Percentiles rank a stretch among this genome's conserved stretches.
Conservation (phyloP, 1,139 yeast species). For the Blastobotrys proliferans region DNA sequence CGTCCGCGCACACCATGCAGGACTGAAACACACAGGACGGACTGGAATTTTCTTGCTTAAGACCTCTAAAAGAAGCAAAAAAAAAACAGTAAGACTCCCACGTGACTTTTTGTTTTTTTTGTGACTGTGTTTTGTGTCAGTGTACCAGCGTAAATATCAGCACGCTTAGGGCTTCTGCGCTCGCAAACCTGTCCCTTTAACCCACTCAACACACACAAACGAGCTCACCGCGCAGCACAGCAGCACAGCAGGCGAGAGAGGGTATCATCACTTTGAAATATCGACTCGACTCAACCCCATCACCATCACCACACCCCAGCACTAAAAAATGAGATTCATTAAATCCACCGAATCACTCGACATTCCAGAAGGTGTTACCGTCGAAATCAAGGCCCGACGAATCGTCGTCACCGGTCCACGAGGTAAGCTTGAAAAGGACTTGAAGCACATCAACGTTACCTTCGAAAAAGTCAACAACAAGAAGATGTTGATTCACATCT, state of each 20-base stretch:
- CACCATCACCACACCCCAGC: constrained; percentile 3
- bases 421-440: constrained; percentile 88
- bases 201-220: not conserved
- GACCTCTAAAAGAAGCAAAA: not conserved
- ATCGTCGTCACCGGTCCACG: constrained; percentile 97
- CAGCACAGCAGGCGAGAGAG: not conserved
- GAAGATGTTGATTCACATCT: constrained; percentile 84
- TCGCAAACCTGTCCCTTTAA: not conserved
- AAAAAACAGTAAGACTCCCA: no score
- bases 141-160: no score
- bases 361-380: constrained; percentile 92
- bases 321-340: constrained; percentile 73
- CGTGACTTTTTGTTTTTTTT: no score
- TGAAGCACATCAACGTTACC: constrained; percentile 93
- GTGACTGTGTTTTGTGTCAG: no score
- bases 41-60: not conserved
- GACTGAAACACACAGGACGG: not conserved
- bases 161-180: no score
- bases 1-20: not conserved
- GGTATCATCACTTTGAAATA: constrained; percentile 1
- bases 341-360: constrained; percentile 90
- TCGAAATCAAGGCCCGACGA: constrained; percentile 86
- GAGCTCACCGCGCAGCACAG: not conserved
- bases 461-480: constrained; percentile 70
- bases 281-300: not conserved